These are phyloP conservation scores for Quercus phellos DNA, from an alignment of 331 rosid species.

Conservation along the genomic window DNA sequence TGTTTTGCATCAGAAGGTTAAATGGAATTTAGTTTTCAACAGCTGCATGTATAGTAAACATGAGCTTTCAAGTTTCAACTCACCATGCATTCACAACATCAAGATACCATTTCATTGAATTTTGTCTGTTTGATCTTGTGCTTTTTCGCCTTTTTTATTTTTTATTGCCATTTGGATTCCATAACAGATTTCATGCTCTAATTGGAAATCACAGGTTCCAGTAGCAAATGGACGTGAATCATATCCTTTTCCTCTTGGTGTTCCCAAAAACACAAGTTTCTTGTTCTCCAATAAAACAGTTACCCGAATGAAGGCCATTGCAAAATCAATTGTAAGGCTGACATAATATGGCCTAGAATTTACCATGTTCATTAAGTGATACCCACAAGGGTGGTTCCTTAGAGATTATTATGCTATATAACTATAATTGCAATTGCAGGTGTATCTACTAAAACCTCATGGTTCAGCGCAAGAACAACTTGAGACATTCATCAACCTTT, in stretches of 20 bases:
- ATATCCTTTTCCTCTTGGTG: constrained; percentile 83
- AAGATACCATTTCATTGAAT: neutral
- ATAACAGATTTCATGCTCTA: neutral
- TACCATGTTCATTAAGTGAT: constrained; percentile 2
- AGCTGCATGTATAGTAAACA: no score
- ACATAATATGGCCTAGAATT: constrained; percentile 14
- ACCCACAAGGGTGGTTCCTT: constrained; percentile 9
- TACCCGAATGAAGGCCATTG: constrained; percentile 84
- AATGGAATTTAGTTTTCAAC: no score
- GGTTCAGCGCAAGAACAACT: constrained; percentile 68
- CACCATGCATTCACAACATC: neutral
- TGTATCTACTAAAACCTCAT: constrained; percentile 74
- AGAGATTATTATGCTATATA: constrained; percentile 17
- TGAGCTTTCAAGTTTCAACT: neutral
- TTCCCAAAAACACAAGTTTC: constrained; percentile 87
- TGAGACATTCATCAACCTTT: constrained; percentile 88
- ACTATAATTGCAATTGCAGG: constrained; percentile 52
- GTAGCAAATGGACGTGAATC: constrained; percentile 95
- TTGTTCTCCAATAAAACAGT: constrained; percentile 80
- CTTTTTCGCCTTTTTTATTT: neutral
- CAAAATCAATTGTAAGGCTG: constrained; percentile 84
- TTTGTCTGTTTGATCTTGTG: neutral
- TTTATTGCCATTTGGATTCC: neutral
- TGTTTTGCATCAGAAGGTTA: no score
- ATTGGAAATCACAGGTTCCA: constrained; percentile 64